Conservation (phyloP, 371 early-diverging fungal species). For the Homolaphlyctis polyrhiza region DNA sequence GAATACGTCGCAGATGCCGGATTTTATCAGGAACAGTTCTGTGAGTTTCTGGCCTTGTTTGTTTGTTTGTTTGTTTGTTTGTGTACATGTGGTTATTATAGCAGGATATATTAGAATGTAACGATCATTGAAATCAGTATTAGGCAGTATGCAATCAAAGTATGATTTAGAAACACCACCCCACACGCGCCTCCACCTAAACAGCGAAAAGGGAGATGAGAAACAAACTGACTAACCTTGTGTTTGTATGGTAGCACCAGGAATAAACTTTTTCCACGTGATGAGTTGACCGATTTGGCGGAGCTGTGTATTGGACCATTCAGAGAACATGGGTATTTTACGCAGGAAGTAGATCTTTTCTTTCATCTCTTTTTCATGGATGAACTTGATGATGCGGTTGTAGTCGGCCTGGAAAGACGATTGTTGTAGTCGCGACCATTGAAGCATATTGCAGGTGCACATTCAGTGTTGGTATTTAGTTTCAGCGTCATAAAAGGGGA, state of each 20-base stretch:
- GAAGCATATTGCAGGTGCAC: too few relatives aligned
- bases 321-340: conserved; percentile 18
- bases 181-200: neutral
- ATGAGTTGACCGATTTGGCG: conserved; percentile 18
- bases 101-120: too few relatives aligned
- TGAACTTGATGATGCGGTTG: conserved; percentile 24
- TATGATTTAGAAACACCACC: too few relatives aligned
- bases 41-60: conserved; percentile 13
- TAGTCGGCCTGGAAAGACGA: conserved; percentile 20
- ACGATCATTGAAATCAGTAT: too few relatives aligned
- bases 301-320: conserved; percentile 14
- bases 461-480: too few relatives aligned
- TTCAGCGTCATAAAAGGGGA: too few relatives aligned
- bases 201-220: too few relatives aligned
- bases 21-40: conserved; percentile 7
- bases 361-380: conserved; percentile 31
- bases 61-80: too few relatives aligned
- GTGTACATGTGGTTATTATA: too few relatives aligned
- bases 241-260: conserved; percentile 13
- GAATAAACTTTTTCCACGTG: conserved; percentile 11
- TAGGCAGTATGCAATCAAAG: too few relatives aligned
- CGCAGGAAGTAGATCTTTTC: conserved; percentile 27
- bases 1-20: conserved; percentile 11
- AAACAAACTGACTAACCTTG: conserved; percentile 16
- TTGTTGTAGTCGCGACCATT: too few relatives aligned